phyloP scores from a whole-genome alignment of 1,284 basidiomycete species.

The Ceratobasidium sp. region DNA sequence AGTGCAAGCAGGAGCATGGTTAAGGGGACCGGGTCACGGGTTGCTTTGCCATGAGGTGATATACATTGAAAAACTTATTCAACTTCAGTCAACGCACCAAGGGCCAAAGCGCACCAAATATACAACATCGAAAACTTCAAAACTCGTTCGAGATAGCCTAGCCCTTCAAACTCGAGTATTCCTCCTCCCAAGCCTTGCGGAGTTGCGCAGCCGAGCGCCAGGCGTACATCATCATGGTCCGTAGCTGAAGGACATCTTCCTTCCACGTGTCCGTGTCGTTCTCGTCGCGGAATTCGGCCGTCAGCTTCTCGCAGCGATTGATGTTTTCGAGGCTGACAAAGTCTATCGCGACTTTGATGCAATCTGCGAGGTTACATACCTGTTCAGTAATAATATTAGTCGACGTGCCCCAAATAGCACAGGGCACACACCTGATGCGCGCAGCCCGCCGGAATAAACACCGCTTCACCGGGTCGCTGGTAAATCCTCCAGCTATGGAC shows the following conservation, averaged over 20 bases:
- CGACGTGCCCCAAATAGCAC: slow-evolving; percentile 13
- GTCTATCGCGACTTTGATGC: slow-evolving; percentile 96
- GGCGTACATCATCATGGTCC: slow-evolving; percentile 94
- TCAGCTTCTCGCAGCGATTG: slow-evolving; percentile 83
- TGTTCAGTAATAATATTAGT: slow-evolving; percentile 53
- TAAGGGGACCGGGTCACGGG: too few species aligned
- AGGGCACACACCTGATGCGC: slow-evolving; percentile 84
- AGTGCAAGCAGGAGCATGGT: too few species aligned
- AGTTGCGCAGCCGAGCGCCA: slow-evolving; percentile 69
- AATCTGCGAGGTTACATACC: slow-evolving; percentile 89
- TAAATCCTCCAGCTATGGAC: slow-evolving; percentile 87
- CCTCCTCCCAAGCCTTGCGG: not conserved
- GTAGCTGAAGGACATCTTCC: slow-evolving; percentile 91
- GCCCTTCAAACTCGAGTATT: too few species aligned
- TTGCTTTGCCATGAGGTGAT: too few species aligned
- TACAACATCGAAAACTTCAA: too few species aligned
- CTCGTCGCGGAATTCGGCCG: slow-evolving; percentile 89
- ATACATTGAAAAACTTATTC: too few species aligned
- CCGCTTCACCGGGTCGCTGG: slow-evolving; percentile 91
- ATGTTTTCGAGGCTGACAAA: slow-evolving; percentile 96
- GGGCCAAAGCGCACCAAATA: too few species aligned
- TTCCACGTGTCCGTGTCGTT: slow-evolving; percentile 92
- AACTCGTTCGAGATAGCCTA: too few species aligned
- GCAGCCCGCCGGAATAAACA: slow-evolving; percentile 96
- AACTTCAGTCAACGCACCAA: too few species aligned